Conservation (phyloP, 192 early-diverging fungal genomes). For the Coemansia reversa region DNA sequence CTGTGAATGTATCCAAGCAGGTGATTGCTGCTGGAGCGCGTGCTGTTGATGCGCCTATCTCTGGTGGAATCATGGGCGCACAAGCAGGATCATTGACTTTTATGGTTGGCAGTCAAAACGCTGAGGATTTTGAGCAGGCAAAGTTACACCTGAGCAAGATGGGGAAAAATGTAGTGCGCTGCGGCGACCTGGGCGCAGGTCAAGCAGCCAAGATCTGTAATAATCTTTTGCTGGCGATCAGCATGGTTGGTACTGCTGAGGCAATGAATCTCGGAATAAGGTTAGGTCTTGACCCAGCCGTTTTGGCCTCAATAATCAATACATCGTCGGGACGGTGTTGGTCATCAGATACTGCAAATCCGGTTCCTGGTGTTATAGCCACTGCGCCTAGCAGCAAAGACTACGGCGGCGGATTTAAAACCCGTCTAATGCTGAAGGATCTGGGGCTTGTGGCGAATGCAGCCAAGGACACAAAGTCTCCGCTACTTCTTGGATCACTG, state of each 20-base stretch:
- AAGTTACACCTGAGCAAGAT: constrained; percentile 66
- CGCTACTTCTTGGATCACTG: constrained; percentile 70
- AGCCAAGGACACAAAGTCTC: constrained; percentile 76
- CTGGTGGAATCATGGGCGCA: constrained; percentile 90
- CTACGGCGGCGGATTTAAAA: constrained; percentile 90
- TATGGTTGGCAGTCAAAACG: constrained; percentile 81
- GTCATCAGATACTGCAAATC: constrained; percentile 91
- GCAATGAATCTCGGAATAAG: constrained; percentile 87
- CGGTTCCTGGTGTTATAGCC: constrained; percentile 77
- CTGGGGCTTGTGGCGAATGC: constrained; percentile 86
- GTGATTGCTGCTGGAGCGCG: constrained; percentile 62
- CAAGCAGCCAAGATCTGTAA: constrained; percentile 97
- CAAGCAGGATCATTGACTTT: constrained; percentile 89
- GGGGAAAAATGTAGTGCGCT: constrained; percentile 89
- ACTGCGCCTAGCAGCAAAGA: constrained; percentile 74
- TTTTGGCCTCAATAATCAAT: constrained; percentile 85
- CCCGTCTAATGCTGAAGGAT: constrained; percentile 91
- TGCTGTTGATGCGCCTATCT: constrained; percentile 90
- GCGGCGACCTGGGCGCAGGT: constrained; percentile 79
- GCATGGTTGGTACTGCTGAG: constrained; percentile 91
- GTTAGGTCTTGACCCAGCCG: constrained; percentile 83
- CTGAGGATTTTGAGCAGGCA: constrained; percentile 61
- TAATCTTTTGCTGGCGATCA: constrained; percentile 93
- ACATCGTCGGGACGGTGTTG: constrained; percentile 89
- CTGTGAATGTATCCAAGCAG: constrained; percentile 65